These are phyloP conservation scores for Pyrenochaeta sp. DNA, from an alignment of 2,329 filamentous ascomycete species.

Conservation along the genomic window DNA sequence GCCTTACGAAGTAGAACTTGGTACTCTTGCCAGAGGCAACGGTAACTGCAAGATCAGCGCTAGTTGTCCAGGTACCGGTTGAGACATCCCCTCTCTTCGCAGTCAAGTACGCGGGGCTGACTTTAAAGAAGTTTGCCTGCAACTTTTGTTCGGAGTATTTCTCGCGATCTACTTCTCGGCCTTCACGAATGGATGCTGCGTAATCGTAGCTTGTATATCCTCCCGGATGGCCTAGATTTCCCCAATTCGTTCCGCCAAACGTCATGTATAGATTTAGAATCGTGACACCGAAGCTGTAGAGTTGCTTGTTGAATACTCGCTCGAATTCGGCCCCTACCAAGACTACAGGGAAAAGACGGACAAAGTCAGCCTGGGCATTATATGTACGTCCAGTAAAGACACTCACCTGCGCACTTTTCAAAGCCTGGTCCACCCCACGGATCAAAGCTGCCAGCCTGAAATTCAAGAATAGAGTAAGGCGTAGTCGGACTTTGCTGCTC, in stretches of 20 bases:
- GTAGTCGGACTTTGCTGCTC: slow-evolving; percentile 69
- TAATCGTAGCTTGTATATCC: slow-evolving; percentile 67
- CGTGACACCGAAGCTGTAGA: slow-evolving; percentile 70
- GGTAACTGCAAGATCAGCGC: slow-evolving; percentile 65
- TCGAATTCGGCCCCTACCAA: slow-evolving; percentile 78
- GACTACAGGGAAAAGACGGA: slow-evolving; percentile 22
- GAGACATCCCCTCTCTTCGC: slow-evolving; percentile 46
- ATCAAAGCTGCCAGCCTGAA: slow-evolving; percentile 76
- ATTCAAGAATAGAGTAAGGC: slow-evolving; percentile 72
- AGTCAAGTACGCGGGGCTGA: slow-evolving; percentile 73
- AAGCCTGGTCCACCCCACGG: slow-evolving; percentile 78
- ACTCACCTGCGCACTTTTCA: slow-evolving; percentile 64
- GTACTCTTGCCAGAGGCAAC: slow-evolving; percentile 65
- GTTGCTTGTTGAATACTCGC: slow-evolving; percentile 81
- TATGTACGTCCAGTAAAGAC: too few species aligned
- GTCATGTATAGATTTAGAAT: slow-evolving; percentile 82
- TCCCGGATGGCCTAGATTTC: slow-evolving; percentile 69
- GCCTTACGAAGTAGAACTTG: slow-evolving; percentile 72
- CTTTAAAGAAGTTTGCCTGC: slow-evolving; percentile 76
- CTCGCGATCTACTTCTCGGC: slow-evolving; percentile 72
- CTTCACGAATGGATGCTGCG: slow-evolving; percentile 72
- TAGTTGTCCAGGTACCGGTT: slow-evolving; percentile 46
- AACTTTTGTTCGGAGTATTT: slow-evolving; percentile 85
- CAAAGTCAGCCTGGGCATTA: too few species aligned
- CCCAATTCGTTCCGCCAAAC: slow-evolving; percentile 85